Conservation (phyloP, 495 filamentous ascomycete genomes). For the Penicillium maclennaniae region DNA sequence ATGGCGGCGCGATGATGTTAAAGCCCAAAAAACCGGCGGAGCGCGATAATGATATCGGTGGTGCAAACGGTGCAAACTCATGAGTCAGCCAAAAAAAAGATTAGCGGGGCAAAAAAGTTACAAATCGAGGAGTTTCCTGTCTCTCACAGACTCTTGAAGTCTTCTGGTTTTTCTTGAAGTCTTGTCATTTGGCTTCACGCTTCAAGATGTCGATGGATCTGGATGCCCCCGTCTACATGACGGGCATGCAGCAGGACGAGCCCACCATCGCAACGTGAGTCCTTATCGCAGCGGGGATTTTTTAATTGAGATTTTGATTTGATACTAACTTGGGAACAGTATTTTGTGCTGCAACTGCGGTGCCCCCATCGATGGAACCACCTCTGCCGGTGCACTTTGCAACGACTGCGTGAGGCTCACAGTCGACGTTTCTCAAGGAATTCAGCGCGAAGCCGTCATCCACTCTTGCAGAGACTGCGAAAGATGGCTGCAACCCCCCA, state of each 20-base stretch:
- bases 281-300: constrained; percentile 13
- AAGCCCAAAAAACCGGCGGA: constrained; percentile 6
- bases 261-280: constrained; percentile 57
- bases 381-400: constrained; percentile 81
- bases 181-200: constrained; percentile 4
- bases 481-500: constrained; percentile 85
- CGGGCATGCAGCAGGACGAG: constrained; percentile 42
- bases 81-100: constrained; percentile 28
- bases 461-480: constrained; percentile 90
- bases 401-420: constrained; percentile 90
- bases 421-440: constrained; percentile 91
- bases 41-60: constrained; percentile 4
- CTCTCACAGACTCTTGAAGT: constrained; percentile 8
- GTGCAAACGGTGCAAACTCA: constrained; percentile 28
- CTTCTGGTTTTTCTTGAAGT: constrained; percentile 1
- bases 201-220: constrained; percentile 67
- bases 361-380: constrained; percentile 87
- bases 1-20: constrained; percentile 20
- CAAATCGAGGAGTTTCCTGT: constrained; percentile 14
- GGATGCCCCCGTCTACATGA: constrained; percentile 58
- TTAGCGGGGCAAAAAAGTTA: constrained; percentile 32
- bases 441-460: constrained; percentile 77
- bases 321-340: constrained; percentile 38
- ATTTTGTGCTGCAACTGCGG: constrained; percentile 96
- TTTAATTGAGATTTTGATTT: constrained; percentile 4